Conservation (phyloP, 2,329 filamentous ascomycete genomes). For the Hirsutella rhossiliensis region DNA sequence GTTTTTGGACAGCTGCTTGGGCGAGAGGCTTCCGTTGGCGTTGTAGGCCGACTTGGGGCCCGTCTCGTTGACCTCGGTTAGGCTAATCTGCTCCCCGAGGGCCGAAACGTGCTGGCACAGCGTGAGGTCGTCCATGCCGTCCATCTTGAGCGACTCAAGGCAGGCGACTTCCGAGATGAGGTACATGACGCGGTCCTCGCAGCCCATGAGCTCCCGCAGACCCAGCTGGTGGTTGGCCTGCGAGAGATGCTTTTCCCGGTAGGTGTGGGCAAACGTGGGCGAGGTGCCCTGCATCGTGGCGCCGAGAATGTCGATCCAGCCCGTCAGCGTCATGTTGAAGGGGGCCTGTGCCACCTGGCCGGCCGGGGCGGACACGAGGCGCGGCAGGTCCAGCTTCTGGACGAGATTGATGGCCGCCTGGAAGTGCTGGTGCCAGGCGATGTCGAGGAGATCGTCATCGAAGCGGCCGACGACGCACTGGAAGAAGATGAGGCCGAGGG, state of each 20-base stretch:
- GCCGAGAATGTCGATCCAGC: conserved; percentile 96
- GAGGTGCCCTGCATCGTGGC: conserved; percentile 81
- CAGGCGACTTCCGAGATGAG: conserved; percentile 95
- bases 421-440: conserved; percentile 96
- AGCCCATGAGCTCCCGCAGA: conserved; percentile 89
- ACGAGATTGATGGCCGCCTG: conserved; percentile 79
- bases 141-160: conserved; percentile 75
- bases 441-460: conserved; percentile 76
- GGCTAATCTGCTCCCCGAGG: conserved; percentile 76
- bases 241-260: conserved; percentile 84
- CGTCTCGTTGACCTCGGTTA: conserved; percentile 57
- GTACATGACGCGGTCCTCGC: conserved; percentile 95
- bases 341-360: conserved; percentile 48
- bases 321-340: conserved; percentile 89
- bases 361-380: conserved; percentile 47
- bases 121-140: conserved; percentile 73
- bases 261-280: conserved; percentile 86
- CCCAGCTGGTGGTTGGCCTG: conserved; percentile 50
- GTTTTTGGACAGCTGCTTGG: conserved; percentile 75
- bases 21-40: conserved; percentile 62
- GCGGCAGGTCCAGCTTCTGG: conserved; percentile 69
- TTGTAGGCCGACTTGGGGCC: conserved; percentile 50
- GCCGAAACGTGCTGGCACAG: conserved; percentile 82
- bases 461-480: conserved; percentile 82
- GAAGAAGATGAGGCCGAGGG: conserved; percentile 91